Evolutionary conservation across 768 basidiomycete species (phyloP).

Genomic region (Pulveroboletus sp.): DNA sequence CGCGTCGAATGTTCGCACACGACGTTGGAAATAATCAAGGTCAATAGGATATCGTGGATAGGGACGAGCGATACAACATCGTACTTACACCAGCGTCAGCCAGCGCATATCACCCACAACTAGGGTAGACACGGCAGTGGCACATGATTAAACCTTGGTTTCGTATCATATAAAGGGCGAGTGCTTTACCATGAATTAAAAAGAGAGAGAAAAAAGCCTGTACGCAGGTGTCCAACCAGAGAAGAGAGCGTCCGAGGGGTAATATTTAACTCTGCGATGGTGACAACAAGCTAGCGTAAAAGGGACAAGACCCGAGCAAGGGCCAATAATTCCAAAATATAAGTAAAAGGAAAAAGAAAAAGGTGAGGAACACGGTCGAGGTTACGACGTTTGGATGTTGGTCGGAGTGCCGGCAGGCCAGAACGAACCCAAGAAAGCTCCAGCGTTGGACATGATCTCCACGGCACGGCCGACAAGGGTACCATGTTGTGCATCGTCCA

Average conservation of each 20-base stretch:
- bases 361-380: not conserved
- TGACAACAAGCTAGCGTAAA: conserved; percentile 1
- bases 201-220: not conserved
- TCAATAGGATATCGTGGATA: conserved; percentile 19
- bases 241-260: conserved; percentile 22
- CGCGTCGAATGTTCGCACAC: too few relatives aligned
- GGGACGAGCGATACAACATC: conserved; percentile 26
- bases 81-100: conserved; percentile 19
- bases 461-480: conserved; percentile 61
- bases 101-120: conserved; percentile 2
- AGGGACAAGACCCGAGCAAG: conserved; percentile 17
- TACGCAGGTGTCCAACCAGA: conserved; percentile 14
- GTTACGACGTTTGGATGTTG: conserved; percentile 21
- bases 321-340: conserved; percentile 31
- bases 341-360: too few relatives aligned
- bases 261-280: conserved; percentile 23
- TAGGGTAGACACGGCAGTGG: conserved; percentile 2
- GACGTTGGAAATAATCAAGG: not conserved
- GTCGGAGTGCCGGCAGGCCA: conserved; percentile 38
- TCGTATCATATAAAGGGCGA: conserved; percentile 22
- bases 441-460: conserved; percentile 76
- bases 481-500: conserved; percentile 32
- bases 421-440: conserved; percentile 66
- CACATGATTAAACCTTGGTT: conserved; percentile 24
- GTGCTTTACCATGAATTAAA: conserved; percentile 1